Conservation (phyloP, 305 asterid genomes). For the Solanum hybrid region DNA sequence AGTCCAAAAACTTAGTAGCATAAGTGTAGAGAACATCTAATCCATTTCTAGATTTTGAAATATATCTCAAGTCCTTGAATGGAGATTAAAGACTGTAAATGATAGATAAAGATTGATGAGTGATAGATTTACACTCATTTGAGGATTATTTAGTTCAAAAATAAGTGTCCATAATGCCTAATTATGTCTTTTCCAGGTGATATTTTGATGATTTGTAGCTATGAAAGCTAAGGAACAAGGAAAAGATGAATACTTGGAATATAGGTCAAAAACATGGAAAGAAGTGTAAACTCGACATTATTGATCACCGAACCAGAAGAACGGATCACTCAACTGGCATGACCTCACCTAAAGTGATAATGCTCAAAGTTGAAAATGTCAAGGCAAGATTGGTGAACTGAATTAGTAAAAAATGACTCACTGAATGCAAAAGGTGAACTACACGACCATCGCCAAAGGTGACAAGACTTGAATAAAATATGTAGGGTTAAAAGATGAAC, state of each 20-base stretch:
- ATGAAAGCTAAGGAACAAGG: not conserved
- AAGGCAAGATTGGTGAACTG: not conserved
- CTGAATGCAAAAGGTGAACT: not conserved
- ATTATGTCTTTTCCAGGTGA: not conserved
- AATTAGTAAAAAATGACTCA: not conserved
- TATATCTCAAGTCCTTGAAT: not conserved
- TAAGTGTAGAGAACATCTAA: not conserved
- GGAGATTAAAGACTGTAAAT: too few relatives aligned
- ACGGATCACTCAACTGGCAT: not conserved
- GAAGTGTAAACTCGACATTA: not conserved
- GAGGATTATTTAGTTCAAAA: not conserved
- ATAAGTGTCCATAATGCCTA: not conserved
- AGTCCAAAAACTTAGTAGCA: not conserved
- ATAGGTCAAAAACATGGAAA: not conserved
- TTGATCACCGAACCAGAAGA: not conserved
- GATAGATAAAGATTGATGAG: too few relatives aligned
- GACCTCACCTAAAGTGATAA: not conserved
- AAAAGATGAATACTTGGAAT: not conserved
- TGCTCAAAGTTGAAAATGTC: not conserved
- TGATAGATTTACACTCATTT: not conserved
- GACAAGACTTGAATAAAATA: not conserved
- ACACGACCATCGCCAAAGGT: not conserved
- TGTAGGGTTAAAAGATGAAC: not conserved
- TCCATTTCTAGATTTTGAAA: not conserved
- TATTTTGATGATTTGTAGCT: not conserved